Base-by-base conservation (phyloP, 495 filamentous ascomycete species). In the Pseudevernia furfuracea region DNA sequence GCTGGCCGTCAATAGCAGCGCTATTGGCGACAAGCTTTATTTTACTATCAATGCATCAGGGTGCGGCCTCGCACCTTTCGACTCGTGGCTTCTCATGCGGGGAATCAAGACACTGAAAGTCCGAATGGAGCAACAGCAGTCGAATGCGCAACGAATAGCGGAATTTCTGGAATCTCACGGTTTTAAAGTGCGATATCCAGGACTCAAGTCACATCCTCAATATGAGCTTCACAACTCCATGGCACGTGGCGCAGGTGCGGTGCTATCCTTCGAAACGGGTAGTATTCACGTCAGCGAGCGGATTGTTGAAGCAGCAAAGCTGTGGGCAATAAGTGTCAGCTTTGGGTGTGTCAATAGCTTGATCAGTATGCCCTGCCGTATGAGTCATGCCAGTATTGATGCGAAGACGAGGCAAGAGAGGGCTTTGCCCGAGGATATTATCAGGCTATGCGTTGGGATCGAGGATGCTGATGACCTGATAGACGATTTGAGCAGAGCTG, bases 361-460 rank as follows among this genome's bases (percentile, higher is more conserved):
- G 75, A 98, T 98, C 75, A 96, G 91, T 76, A 96, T 98, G 94
- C 94, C 94, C 15, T 98, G 94, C 71, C 90, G 89, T 65, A 98
- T 98, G 94, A 97, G 95, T 75, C 94, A 98, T 78, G 94, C 94
- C 28, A 96, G 92, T 72, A 98, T 98, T 74, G 95, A 97, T 74
- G 89, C 88, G 65, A 93, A 94, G 80, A 96, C 92, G 63, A 81
- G 94, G 69, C 78, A 83, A 71, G 93, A 98, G 77, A 82, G 94
- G 68, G 85, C 87, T 59, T 87, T 98, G 84, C 94, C 94, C 23
- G 94, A 98, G 76, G 94, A 98, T 76, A 85, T 98, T 52, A 97
- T 98, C 64, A 79, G 94, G 61, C 75, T 98, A 65, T 98, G 94
- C 75, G 91, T 98, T 41, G 94, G 94, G 36, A 98, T 98, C 73